These are phyloP conservation scores for Nidularia pulvinata DNA, from an alignment of 768 basidiomycete species.

Conservation along the genomic window DNA sequence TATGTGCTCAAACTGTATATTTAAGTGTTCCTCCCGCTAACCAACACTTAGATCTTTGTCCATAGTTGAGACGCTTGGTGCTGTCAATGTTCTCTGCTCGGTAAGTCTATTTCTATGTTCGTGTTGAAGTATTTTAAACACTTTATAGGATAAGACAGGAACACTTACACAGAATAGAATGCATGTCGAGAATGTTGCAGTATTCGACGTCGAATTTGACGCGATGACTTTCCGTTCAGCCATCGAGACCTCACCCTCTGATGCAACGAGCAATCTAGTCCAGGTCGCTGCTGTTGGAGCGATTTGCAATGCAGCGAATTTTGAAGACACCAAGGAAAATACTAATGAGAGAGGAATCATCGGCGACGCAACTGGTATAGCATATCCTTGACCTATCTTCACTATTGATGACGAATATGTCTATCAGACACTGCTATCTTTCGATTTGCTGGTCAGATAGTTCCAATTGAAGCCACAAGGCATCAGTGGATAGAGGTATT, in stretches of 20 bases:
- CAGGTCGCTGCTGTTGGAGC: slow-evolving; percentile 39
- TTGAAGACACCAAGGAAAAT: slow-evolving; percentile 25
- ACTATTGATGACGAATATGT: background rate
- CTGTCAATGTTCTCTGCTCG: slow-evolving; percentile 50
- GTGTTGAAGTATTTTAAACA: background rate
- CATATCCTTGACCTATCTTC: background rate
- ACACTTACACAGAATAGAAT: slow-evolving; percentile 62
- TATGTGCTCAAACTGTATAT: slow-evolving; percentile 3
- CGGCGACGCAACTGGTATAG: slow-evolving; percentile 56
- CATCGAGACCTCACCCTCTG: slow-evolving; percentile 4
- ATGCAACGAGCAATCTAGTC: slow-evolving; percentile 12
- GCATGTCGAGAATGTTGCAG: slow-evolving; percentile 48
- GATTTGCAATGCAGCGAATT: slow-evolving; percentile 51
- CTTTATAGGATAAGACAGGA: slow-evolving; percentile 52
- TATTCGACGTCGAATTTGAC: slow-evolving; percentile 27
- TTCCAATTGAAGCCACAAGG: slow-evolving; percentile 19
- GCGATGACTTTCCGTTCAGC: slow-evolving; percentile 14
- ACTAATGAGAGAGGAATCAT: slow-evolving; percentile 20
- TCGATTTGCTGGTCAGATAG: slow-evolving; percentile 39
- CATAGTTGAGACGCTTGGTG: slow-evolving; percentile 68
- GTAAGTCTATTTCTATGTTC: slow-evolving; percentile 6
- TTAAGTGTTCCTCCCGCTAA: background rate
- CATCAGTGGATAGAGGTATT: slow-evolving; percentile 30
- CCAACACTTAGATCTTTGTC: slow-evolving; percentile 41
- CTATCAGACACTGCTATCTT: slow-evolving; percentile 51